Evolutionary conservation across 768 basidiomycete species (phyloP), one percentile per base, ranked within the genome.

Genomic region (Dendrothele bispora): DNA sequence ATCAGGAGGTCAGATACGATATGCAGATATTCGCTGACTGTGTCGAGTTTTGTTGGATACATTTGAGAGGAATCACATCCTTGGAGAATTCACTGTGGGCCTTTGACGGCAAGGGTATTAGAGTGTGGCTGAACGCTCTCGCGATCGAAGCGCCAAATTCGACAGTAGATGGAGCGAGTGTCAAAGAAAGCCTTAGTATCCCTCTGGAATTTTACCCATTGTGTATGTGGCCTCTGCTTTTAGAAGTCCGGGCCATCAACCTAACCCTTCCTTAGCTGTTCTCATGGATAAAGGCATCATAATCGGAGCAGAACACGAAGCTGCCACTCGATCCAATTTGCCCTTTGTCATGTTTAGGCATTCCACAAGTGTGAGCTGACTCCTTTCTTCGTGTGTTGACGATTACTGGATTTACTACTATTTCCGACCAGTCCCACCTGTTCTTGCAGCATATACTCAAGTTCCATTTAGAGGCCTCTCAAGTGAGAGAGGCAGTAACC

Each of bases 31-130:
- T 99, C 36, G 93, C 95, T 0, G 92, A 97, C 52, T 82, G 86
- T n/a, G 91, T 98, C 54, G 95, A 99, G 61, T 94, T 97, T 61
- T 99, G 95, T 66, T 99, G 95, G 95, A 97, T 95, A 45, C 95
- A 98, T 72, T 74, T 99, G 35, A 83, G 88, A 30, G 95, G 95
- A 2, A 92, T 99, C 32, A 90, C 87, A 5, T 83, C 91, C 2
- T 70, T 99, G 39, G 95, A 98, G 62, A 99, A 99, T 68, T 98
- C 95, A 5, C 72, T 99, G 18, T 99, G 95, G 95, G 95, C 86
- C 1, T 99, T 91, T 64, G 95, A 98, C 54, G 95, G 94, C 3
- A 77, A 82, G 50, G 83, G 83, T 8, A 87, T 99, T 56, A 74
- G 93, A 25, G 84, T 98, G 14, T 99, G 97, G 97, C 72, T 99